A percentile compares a stretch with the other conserved stretches of the same genome.
phyloP scores from a whole-genome alignment of 257 asterid species.

The Nicotiana knightiana region DNA sequence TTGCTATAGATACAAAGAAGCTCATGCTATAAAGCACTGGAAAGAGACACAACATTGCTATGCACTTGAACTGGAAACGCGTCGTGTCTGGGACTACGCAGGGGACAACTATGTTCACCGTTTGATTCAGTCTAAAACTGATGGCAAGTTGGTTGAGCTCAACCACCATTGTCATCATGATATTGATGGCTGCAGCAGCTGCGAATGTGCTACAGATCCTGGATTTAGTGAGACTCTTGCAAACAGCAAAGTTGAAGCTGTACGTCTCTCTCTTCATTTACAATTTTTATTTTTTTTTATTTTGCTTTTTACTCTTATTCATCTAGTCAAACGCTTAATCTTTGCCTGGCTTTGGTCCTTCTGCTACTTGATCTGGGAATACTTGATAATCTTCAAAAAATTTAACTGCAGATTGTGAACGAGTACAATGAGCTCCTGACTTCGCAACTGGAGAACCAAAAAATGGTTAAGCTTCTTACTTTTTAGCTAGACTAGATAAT shows the following conservation, averaged over 20 bases:
- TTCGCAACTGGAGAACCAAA: constrained; percentile 88
- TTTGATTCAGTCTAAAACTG: constrained; percentile 87
- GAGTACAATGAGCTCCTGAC: constrained; percentile 92
- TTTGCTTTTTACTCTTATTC: constrained; percentile 4
- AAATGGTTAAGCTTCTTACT: constrained; percentile 40
- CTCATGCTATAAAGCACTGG: constrained; percentile 86
- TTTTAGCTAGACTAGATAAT: neutral
- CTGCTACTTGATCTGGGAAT: neutral
- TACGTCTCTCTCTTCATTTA: constrained; percentile 23
- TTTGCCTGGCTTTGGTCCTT: constrained; percentile 4
- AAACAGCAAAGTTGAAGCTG: constrained; percentile 76
- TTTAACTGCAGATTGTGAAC: constrained; percentile 62
- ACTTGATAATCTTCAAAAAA: constrained; percentile 14
- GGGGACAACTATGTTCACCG: constrained; percentile 99
- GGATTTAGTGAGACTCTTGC: constrained; percentile 45
- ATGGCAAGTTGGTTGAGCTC: constrained; percentile 89
- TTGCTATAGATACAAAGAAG: constrained; percentile 59
- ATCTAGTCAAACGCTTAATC: neutral
- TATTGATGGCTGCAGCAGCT: constrained; percentile 42
- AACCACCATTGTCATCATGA: constrained; percentile 52
- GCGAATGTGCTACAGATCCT: constrained; percentile 28
- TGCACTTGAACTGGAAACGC: constrained; percentile 94
- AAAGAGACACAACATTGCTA: constrained; percentile 94
- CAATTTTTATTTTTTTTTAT: neutral
- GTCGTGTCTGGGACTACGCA: constrained; percentile 92